phyloP scores from a whole-genome alignment of 2,329 filamentous ascomycete genomes.

The Nakataea oryzae region DNA sequence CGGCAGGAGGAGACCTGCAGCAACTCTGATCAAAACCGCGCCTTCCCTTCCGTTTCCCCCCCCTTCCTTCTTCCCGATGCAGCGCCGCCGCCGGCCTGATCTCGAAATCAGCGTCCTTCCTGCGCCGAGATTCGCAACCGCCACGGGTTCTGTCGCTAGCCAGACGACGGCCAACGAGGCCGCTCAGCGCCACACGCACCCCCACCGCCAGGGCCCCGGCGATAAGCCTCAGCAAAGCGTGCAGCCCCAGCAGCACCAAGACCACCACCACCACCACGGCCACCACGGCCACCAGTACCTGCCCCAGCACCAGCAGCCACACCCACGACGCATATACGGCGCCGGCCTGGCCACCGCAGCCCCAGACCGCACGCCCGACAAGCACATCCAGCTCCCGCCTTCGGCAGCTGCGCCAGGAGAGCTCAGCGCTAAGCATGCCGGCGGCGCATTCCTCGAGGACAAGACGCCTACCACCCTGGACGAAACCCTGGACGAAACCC shows the following conservation, averaged over 20 bases:
- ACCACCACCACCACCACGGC: neutral
- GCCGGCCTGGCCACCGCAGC: neutral
- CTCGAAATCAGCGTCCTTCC: constrained; percentile 20
- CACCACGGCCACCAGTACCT: neutral
- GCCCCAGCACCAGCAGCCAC: neutral
- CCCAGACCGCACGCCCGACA: constrained; percentile 8
- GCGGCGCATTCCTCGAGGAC: constrained; percentile 1
- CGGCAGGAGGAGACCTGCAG: neutral
- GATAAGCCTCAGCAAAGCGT: neutral
- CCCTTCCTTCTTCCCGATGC: neutral
- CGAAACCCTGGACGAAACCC: neutral
- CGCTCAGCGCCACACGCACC: constrained; percentile 18
- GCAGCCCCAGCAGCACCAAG: constrained; percentile 4
- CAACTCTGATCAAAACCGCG: neutral
- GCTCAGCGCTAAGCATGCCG: constrained; percentile 1
- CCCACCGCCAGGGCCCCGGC: constrained; percentile 11
- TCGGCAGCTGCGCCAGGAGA: constrained; percentile 1
- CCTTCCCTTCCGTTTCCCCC: neutral
- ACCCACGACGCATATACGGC: neutral
- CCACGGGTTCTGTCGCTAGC: constrained; percentile 11
- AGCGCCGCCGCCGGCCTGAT: constrained; percentile 20
- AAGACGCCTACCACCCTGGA: constrained; percentile 1
- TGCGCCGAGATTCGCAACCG: neutral
- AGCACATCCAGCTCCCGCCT: constrained; percentile 19
- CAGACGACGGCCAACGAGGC: constrained; percentile 9